A percentile compares a stretch with the other conserved stretches of the same genome.
Evolutionary conservation across 805 yeast species (phyloP).

Genomic region (Ogataea sp.): DNA sequence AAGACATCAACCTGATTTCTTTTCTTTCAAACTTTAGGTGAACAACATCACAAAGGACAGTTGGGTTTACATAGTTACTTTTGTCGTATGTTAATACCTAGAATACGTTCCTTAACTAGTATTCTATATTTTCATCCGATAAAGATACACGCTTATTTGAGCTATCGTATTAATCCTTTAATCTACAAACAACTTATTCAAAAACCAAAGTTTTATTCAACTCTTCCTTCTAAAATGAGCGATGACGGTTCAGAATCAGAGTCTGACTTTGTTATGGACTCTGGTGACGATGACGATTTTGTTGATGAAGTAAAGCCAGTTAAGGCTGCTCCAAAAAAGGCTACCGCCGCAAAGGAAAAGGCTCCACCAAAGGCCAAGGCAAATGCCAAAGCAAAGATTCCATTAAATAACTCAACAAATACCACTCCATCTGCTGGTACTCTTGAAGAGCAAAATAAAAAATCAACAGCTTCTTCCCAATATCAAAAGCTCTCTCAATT

Average conservation of each 20-base stretch:
- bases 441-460: constrained; percentile 5
- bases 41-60: no score
- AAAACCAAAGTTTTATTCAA: no score
- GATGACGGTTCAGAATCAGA: no score
- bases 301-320: constrained; percentile 4
- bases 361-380: constrained; percentile 1
- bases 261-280: constrained; percentile 2
- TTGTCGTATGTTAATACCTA: not conserved
- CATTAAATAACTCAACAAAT: constrained; percentile 24
- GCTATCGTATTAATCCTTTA: no score
- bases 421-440: constrained; percentile 3
- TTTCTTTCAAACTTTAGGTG: no score
- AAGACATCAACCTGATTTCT: no score
- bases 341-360: not conserved
- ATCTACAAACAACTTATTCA: no score
- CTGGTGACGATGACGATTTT: constrained; percentile 4
- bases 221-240: constrained; percentile 4
- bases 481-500: constrained; percentile 92
- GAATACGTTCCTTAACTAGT: not conserved
- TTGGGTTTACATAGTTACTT: not conserved
- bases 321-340: constrained; percentile 2
- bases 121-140: no score
- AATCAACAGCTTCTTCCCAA: constrained; percentile 48
- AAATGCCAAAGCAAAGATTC: constrained; percentile 30
- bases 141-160: no score